phyloP scores from a whole-genome alignment of 176 grass and related monocot genomes.

The Bolboschoenus planiculmis region DNA sequence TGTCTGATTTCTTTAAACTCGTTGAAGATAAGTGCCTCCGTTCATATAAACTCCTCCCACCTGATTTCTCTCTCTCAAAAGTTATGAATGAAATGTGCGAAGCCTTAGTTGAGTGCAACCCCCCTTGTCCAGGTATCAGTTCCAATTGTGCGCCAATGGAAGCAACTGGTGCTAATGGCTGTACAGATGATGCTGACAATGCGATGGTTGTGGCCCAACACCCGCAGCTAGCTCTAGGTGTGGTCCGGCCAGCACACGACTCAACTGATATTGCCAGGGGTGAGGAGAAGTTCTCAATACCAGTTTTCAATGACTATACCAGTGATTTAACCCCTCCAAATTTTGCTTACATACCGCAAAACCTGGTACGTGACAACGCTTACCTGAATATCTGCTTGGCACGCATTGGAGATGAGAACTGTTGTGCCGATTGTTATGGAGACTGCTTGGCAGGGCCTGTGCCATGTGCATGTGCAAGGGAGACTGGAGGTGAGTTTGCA shows the following conservation, averaged over 20 bases:
- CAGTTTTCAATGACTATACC: conserved; percentile 56
- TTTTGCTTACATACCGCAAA: conserved; percentile 58
- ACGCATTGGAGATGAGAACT: conserved; percentile 61
- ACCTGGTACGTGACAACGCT: conserved; percentile 52
- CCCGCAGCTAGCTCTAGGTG: conserved; percentile 30
- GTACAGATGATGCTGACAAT: conserved; percentile 8
- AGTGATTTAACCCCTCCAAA: conserved; percentile 35
- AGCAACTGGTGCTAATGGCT: conserved; percentile 4
- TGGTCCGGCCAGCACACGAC: conserved; percentile 43
- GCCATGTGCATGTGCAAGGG: conserved; percentile 62
- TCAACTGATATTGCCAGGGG: conserved; percentile 64
- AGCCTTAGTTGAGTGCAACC: conserved; percentile 27
- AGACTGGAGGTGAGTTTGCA: conserved; percentile 46
- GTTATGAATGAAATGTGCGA: conserved; percentile 71
- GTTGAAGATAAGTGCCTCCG: conserved; percentile 47
- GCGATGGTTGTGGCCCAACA: conserved; percentile 27
- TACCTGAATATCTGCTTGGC: conserved; percentile 51
- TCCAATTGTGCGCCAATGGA: conserved; percentile 24
- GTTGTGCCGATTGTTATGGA: conserved; percentile 57
- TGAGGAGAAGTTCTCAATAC: conserved; percentile 48
- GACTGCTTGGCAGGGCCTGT: conserved; percentile 48
- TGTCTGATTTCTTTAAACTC: conserved; percentile 43
- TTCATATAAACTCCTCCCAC: conserved; percentile 44
- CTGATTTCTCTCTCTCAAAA: conserved; percentile 54
- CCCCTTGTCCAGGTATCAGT: conserved; percentile 16